A percentile compares a stretch with the other conserved stretches of the same genome.
Conservation (phyloP, 2,329 filamentous ascomycete species). For the Chaetoscypha palmicola region DNA sequence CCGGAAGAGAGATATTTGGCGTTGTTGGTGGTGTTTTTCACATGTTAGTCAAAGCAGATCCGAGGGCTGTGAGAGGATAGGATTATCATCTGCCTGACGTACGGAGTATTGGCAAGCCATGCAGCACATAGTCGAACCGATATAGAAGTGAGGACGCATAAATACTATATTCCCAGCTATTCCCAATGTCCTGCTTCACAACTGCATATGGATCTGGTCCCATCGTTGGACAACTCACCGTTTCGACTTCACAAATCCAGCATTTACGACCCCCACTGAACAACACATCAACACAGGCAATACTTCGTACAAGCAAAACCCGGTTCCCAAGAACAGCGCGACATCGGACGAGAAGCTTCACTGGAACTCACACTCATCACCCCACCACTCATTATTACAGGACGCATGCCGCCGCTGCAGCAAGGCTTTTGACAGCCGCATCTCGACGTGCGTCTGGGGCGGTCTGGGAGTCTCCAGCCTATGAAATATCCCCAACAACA, state of each 20-base stretch:
- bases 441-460: not conserved
- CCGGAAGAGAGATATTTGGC: no score
- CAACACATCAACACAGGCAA: slow-evolving; percentile 3
- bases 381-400: not conserved
- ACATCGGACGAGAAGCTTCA: slow-evolving; percentile 7
- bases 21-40: no score
- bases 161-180: no score
- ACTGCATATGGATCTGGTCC: no score
- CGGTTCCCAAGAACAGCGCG: slow-evolving; percentile 1
- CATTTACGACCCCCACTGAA: not conserved
- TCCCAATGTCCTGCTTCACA: no score
- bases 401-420: slow-evolving; percentile 4
- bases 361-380: not conserved
- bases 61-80: not conserved
- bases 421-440: not conserved
- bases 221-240: not conserved
- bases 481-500: not conserved
- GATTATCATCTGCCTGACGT: not conserved
- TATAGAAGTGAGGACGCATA: no score
- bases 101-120: no score
- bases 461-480: slow-evolving; percentile 1
- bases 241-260: not conserved
- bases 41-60: no score
- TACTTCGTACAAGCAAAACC: not conserved
- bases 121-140: no score